Percentiles rank a stretch among this genome's conserved stretches.
Evolutionary conservation across 2,329 filamentous ascomycete species (phyloP).

Genomic region (Aspergillus luchuensis): DNA sequence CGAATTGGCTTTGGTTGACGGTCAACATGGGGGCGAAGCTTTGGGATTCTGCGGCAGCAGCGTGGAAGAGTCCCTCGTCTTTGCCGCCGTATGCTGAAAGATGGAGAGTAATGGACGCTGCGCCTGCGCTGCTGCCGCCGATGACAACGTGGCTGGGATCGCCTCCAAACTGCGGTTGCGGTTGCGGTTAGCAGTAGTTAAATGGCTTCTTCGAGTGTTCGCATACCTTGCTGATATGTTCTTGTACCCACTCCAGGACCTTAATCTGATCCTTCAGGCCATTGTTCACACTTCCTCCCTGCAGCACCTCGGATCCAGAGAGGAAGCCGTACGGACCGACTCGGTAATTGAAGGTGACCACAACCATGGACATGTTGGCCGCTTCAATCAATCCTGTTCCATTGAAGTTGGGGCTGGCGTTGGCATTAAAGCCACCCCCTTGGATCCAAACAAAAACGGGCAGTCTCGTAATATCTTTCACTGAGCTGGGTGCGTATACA

Average conservation of each 20-base stretch:
- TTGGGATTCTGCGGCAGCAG: slow-evolving; percentile 57
- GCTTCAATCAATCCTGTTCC: slow-evolving; percentile 63
- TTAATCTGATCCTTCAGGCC: slow-evolving; percentile 71
- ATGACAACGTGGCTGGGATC: slow-evolving; percentile 68
- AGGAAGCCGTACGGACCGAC: slow-evolving; percentile 75
- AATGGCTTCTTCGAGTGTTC: background rate
- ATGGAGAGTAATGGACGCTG: slow-evolving; percentile 63
- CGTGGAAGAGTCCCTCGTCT: slow-evolving; percentile 54
- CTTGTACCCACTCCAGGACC: slow-evolving; percentile 69
- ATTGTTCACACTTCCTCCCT: slow-evolving; percentile 62
- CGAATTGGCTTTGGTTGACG: slow-evolving; percentile 52
- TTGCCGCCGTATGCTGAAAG: slow-evolving; percentile 57
- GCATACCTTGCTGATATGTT: slow-evolving; percentile 57
- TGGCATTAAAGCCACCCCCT: slow-evolving; percentile 63
- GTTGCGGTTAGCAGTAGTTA: background rate
- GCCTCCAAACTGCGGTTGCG: slow-evolving; percentile 63
- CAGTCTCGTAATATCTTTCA: slow-evolving; percentile 34
- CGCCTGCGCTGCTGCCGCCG: slow-evolving; percentile 70
- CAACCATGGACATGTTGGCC: slow-evolving; percentile 62
- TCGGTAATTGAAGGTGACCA: slow-evolving; percentile 75
- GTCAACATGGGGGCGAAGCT: slow-evolving; percentile 55
- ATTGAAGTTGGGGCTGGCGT: slow-evolving; percentile 63
- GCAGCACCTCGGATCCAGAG: slow-evolving; percentile 56
- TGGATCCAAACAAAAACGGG: slow-evolving; percentile 67
- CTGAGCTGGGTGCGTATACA: slow-evolving; percentile 41